Base-by-base conservation (phyloP, 139 green algal species). In the Coelastrella sp. region DNA sequence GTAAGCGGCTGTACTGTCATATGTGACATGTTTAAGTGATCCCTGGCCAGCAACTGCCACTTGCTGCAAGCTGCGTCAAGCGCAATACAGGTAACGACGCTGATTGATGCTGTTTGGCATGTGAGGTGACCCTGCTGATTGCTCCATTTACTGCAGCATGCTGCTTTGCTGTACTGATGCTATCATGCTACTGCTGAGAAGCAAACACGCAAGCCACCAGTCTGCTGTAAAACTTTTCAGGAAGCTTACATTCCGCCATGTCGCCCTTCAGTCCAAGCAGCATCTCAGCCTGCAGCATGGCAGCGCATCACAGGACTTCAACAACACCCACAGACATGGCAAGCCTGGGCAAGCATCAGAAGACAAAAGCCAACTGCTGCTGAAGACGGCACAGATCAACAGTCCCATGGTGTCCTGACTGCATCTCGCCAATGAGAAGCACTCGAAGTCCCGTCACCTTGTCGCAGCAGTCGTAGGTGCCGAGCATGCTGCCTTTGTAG, bases 401-500 rank as follows among this genome's bases (percentile, higher is more conserved):
- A 49, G 35, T 49, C 35, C 35, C 35, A 49, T 49, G 35, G 35
- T 49, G 35, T 49, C 35, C 24, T 80, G 74, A 80, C 35, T 19
- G 9, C n/a, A 82, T 82, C 75, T 5, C 1, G 27, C 25, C 14
- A 56, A 17, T 63, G 78, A 12, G 9, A 6, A 80, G n/a, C 61
- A 49, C 82, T 73, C 19, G 6, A 76, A 12, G 27, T 49, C 65
- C 15, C 57, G 20, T 60, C 27, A 88, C 84, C 84, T 88, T 80
- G 84, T 88, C 84, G 49, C 84, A 88, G 68, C 84, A 88, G 68
- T 88, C 84, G 19, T 80, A 80, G 12, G 84, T 81, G 68, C 84
- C 78, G 9, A 88, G 84, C 49, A 7, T 66, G 66, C 81, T 88
- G 84, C 84, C 84, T 14, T 88, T 80, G 68, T 88, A 88, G 11